Evolutionary conservation across 1,139 yeast species (phyloP).

Genomic region (Saccharomyces hybrid): DNA sequence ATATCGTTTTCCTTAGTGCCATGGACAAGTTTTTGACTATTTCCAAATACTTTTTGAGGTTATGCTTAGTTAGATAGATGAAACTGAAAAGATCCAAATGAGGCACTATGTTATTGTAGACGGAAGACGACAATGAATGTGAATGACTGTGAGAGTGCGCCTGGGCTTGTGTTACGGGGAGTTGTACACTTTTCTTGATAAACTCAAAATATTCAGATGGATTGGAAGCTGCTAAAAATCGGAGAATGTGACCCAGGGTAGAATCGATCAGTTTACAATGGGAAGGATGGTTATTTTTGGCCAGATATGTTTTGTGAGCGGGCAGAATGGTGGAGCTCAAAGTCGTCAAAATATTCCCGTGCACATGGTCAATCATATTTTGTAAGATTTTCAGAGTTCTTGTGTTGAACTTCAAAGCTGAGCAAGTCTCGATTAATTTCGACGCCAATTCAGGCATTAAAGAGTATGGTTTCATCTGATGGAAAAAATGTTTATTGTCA

Average conservation of each 20-base stretch:
- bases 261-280: constrained; percentile 19
- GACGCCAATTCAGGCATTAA: constrained; percentile 17
- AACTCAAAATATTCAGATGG: constrained; percentile 23
- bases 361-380: constrained; percentile 18
- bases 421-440: constrained; percentile 16
- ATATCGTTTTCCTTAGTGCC: constrained; percentile 19
- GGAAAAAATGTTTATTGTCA: constrained; percentile 18
- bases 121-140: neutral
- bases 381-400: constrained; percentile 17
- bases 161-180: constrained; percentile 12
- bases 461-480: constrained; percentile 18
- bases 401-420: constrained; percentile 21
- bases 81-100: constrained; percentile 26
- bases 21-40: constrained; percentile 16
- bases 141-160: neutral
- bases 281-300: constrained; percentile 9
- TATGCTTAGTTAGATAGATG: constrained; percentile 19
- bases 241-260: constrained; percentile 22
- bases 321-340: constrained; percentile 14
- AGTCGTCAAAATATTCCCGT: constrained; percentile 11
- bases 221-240: constrained; percentile 29
- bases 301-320: constrained; percentile 13
- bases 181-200: constrained; percentile 15
- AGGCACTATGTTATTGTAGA: constrained; percentile 9
- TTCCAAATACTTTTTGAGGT: constrained; percentile 20